Percentiles rank a stretch among this genome's conserved stretches.
Conservation (phyloP, 176 grass and related monocot genomes). For the Oryza meyeriana region DNA sequence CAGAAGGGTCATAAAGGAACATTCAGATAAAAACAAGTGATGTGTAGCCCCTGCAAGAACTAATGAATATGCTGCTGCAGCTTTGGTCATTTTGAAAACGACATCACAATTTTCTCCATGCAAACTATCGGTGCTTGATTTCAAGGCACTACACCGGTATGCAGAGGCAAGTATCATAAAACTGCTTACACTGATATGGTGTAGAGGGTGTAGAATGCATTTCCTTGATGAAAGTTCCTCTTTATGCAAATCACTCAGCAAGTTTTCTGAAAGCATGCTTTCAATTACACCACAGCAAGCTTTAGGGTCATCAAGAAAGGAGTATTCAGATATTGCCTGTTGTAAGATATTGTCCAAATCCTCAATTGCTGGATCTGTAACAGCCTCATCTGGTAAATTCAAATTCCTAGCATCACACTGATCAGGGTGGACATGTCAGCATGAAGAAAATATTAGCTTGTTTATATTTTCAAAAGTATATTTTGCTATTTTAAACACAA, state of each 20-base stretch:
- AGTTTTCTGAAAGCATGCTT: conserved; percentile 61
- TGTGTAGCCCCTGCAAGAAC: conserved; percentile 58
- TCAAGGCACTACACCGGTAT: conserved; percentile 47
- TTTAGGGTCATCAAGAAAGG: conserved; percentile 54
- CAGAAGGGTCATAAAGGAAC: conserved; percentile 59
- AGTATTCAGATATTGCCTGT: conserved; percentile 67
- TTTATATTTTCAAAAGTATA: not conserved
- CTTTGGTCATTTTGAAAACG: conserved; percentile 53
- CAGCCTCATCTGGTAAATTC: conserved; percentile 29
- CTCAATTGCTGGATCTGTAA: conserved; percentile 26
- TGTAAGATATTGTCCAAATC: conserved; percentile 53
- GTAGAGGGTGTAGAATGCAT: conserved; percentile 61
- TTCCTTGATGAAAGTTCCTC: conserved; percentile 29
- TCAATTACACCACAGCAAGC: conserved; percentile 71
- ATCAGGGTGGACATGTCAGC: conserved; percentile 23
- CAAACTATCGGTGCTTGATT: conserved; percentile 14
- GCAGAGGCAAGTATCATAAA: conserved; percentile 82
- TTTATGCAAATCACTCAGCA: conserved; percentile 21
- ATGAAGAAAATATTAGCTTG: not conserved
- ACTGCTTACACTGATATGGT: conserved; percentile 58
- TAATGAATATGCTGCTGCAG: conserved; percentile 69
- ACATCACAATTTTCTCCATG: conserved; percentile 18
- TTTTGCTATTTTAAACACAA: not conserved
- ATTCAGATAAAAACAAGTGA: conserved; percentile 65
- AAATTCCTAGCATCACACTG: conserved; percentile 56